phyloP scores from a whole-genome alignment of 495 filamentous ascomycete genomes.

The Penicillium steckii region DNA sequence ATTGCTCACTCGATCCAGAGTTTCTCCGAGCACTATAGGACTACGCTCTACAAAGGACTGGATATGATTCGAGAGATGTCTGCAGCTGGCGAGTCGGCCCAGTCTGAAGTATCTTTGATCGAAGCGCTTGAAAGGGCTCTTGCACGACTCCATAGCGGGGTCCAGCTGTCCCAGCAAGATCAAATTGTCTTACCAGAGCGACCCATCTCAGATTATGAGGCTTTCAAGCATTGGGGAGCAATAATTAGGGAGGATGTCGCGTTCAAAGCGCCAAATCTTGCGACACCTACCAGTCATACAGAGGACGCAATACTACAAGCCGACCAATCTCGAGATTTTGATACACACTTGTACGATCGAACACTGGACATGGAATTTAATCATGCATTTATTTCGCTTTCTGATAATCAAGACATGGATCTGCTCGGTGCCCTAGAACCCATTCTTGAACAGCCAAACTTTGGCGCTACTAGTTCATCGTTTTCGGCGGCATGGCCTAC shows the following conservation, averaged over 20 bases:
- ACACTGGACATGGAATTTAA: not conserved
- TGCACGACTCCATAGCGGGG: conserved; percentile 15
- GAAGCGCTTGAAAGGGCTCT: conserved; percentile 33
- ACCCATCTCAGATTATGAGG: conserved; percentile 20
- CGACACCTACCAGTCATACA: not conserved
- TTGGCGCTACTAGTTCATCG: conserved; percentile 12
- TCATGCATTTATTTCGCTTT: not conserved
- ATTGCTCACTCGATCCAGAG: conserved; percentile 31
- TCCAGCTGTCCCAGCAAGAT: not conserved
- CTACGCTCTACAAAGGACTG: conserved; percentile 23
- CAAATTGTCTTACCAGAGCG: not conserved
- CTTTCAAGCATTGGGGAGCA: conserved; percentile 30
- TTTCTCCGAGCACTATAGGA: conserved; percentile 18
- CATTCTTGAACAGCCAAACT: conserved; percentile 14
- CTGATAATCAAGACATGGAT: conserved; percentile 2
- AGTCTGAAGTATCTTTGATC: conserved; percentile 33
- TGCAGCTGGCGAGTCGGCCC: conserved; percentile 30
- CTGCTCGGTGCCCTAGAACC: conserved; percentile 13
- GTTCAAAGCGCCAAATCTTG: not conserved
- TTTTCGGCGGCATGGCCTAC: conserved; percentile 22
- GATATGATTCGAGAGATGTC: conserved; percentile 37
- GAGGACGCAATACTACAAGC: not conserved
- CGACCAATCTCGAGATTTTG: not conserved
- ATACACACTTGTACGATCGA: not conserved
- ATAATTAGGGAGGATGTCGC: conserved; percentile 6